phyloP scores from a whole-genome alignment of 305 asterid genomes.

The Petunia hybrid region DNA sequence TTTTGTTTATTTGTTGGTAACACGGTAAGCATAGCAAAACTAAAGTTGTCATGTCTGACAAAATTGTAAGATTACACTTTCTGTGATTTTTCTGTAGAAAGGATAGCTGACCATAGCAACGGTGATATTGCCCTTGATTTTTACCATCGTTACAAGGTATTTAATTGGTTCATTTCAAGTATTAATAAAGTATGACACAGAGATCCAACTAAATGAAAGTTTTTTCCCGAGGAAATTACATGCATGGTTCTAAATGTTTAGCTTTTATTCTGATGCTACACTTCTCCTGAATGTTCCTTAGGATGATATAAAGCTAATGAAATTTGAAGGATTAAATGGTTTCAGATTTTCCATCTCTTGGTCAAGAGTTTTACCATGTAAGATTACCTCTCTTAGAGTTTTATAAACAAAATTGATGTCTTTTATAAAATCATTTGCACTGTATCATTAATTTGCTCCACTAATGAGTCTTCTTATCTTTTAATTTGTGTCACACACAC shows the following conservation, averaged over 20 bases:
- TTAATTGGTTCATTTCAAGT: too few relatives aligned
- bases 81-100: not conserved
- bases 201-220: too few relatives aligned
- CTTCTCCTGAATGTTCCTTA: not conserved
- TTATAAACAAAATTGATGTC: too few relatives aligned
- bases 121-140: not conserved
- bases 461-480: not conserved
- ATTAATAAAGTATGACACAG: too few relatives aligned
- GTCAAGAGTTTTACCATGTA: not conserved
- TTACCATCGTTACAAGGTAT: not conserved
- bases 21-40: not conserved
- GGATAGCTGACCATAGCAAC: not conserved
- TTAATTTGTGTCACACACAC: not conserved
- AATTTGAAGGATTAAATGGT: not conserved
- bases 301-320: conserved; percentile 32
- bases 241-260: too few relatives aligned
- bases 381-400: not conserved
- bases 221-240: too few relatives aligned
- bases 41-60: not conserved
- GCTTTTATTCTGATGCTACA: too few relatives aligned
- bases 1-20: too few relatives aligned
- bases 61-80: too few relatives aligned
- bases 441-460: not conserved
- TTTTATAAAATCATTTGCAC: not conserved
- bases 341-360: too few relatives aligned